A percentile compares a stretch with the other conserved stretches of the same genome.
Conservation (phyloP, 2,329 filamentous ascomycete genomes). For the Venturia nashicola region DNA sequence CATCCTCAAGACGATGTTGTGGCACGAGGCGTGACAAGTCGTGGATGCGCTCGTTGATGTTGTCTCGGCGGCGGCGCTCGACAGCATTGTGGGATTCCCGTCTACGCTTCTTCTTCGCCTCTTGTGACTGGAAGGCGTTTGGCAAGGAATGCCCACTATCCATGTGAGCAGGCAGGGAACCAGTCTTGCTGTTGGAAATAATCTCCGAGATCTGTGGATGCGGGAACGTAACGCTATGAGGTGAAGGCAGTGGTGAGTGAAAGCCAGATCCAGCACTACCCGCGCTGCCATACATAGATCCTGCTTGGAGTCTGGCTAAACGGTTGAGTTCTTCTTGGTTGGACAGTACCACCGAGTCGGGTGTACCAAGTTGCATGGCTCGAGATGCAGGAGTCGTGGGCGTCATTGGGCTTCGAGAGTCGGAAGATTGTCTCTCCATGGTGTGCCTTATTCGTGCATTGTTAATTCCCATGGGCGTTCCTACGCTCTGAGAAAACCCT, state of each 20-base stretch:
- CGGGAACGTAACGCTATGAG: slow-evolving; percentile 53
- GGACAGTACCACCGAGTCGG: slow-evolving; percentile 60
- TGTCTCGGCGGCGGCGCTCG: slow-evolving; percentile 86
- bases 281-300: slow-evolving; percentile 80
- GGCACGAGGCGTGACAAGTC: slow-evolving; percentile 91
- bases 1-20: slow-evolving; percentile 83
- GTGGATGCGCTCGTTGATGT: slow-evolving; percentile 97
- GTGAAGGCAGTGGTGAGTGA: slow-evolving; percentile 80
- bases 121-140: slow-evolving; percentile 61
- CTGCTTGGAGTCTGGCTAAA: slow-evolving; percentile 51
- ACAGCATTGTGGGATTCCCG: slow-evolving; percentile 94
- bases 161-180: slow-evolving; percentile 83
- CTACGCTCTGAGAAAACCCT: slow-evolving; percentile 16
- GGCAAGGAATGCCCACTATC: slow-evolving; percentile 37
- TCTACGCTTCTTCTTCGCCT: slow-evolving; percentile 83
- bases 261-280: slow-evolving; percentile 68
- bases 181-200: slow-evolving; percentile 70
- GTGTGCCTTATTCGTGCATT: slow-evolving; percentile 20
- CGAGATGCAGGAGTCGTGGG: slow-evolving; percentile 72
- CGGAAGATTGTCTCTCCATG: slow-evolving; percentile 52
- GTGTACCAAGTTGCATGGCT: slow-evolving; percentile 53
- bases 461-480: slow-evolving; percentile 16
- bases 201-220: slow-evolving; percentile 79
- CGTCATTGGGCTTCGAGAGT: slow-evolving; percentile 67
- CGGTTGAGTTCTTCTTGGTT: slow-evolving; percentile 71